phyloP scores from a whole-genome alignment of 805 yeast genomes.

The Lachancea thermotolerans region DNA sequence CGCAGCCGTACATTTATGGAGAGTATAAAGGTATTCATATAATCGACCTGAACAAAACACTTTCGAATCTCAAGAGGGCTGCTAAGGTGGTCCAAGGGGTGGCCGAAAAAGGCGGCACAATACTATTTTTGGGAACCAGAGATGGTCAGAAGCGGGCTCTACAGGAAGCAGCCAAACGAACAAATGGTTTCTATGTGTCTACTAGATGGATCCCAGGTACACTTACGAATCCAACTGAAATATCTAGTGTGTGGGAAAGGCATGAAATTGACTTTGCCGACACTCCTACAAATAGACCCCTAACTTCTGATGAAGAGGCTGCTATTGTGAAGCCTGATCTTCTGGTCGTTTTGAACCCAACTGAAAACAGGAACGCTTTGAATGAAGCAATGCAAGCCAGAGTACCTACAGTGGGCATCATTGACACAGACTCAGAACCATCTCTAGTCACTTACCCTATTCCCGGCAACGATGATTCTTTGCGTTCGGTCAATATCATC shows the following conservation, averaged over 20 bases:
- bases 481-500: constrained; percentile 71
- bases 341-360: constrained; percentile 79
- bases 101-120: constrained; percentile 75
- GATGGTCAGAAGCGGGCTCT: constrained; percentile 70
- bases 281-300: constrained; percentile 51
- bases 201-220: constrained; percentile 94
- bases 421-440: constrained; percentile 93
- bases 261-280: constrained; percentile 75
- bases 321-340: constrained; percentile 79
- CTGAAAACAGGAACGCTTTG: constrained; percentile 73
- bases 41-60: constrained; percentile 82
- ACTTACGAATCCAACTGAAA: constrained; percentile 73
- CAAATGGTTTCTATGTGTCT: constrained; percentile 74
- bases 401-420: constrained; percentile 87
- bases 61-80: constrained; percentile 70
- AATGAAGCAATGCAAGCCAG: constrained; percentile 75
- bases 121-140: constrained; percentile 78
- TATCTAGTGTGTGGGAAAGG: constrained; percentile 51
- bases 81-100: constrained; percentile 79
- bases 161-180: constrained; percentile 69
- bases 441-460: constrained; percentile 85
- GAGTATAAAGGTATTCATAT: constrained; percentile 85
- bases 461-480: constrained; percentile 92
- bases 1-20: constrained; percentile 84
- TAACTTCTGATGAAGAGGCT: constrained; percentile 43